Conservation (phyloP, 176 grass and related monocot species). For the Miscanthus lutarioriparius region DNA sequence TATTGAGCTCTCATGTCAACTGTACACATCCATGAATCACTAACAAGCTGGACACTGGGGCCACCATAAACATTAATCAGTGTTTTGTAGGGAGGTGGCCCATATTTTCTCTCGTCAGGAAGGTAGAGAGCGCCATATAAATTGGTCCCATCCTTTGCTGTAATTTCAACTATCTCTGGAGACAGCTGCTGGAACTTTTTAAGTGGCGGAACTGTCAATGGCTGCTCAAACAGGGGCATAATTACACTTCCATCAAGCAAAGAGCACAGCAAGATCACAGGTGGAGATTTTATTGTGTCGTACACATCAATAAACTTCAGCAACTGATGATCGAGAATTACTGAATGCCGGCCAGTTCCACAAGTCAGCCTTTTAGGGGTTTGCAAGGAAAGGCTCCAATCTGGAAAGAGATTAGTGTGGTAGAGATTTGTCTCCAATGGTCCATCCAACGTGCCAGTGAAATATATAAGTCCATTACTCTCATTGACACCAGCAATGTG, state of each 20-base stretch:
- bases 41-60: conserved; percentile 86
- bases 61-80: conserved; percentile 89
- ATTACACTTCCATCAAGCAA: conserved; percentile 88
- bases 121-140: conserved; percentile 87
- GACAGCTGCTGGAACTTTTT: conserved; percentile 71
- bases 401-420: conserved; percentile 69
- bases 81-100: conserved; percentile 90
- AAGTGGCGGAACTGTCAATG: conserved; percentile 55
- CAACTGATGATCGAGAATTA: conserved; percentile 94
- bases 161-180: conserved; percentile 84
- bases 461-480: conserved; percentile 83
- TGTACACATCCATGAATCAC: conserved; percentile 91
- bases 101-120: conserved; percentile 85
- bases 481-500: conserved; percentile 96
- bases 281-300: conserved; percentile 81
- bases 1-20: conserved; percentile 99
- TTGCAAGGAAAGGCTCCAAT: conserved; percentile 72
- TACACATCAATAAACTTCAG: conserved; percentile 92
- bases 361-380: conserved; percentile 77
- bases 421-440: conserved; percentile 92
- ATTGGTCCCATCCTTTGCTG: conserved; percentile 71
- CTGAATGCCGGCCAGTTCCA: conserved; percentile 80
- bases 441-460: conserved; percentile 83
- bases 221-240: conserved; percentile 83
- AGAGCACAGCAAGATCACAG: conserved; percentile 75